Base-by-base conservation (phyloP, 2,329 filamentous ascomycete species). In the Arthrinium phaeospermum region DNA sequence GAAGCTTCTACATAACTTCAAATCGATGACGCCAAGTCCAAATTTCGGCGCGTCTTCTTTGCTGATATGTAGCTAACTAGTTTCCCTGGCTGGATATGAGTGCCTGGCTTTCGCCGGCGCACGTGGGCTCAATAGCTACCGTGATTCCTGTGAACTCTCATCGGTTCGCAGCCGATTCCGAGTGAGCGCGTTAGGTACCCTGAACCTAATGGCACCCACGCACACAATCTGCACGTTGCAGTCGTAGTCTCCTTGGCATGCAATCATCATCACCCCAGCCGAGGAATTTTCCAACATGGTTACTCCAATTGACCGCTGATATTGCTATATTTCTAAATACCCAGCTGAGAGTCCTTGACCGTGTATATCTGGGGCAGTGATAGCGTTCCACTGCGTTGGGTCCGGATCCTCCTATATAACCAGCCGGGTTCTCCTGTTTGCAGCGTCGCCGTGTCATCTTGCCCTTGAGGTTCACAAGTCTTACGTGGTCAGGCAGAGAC, bases 391-490 rank as follows among this genome's bases (percentile, higher is more conserved):
- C n/a, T 47, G 41, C 67, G 30, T 47, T 47, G 67, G 27, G 30
- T 68, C 67, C 67, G 44, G 41, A 7, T 6, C 22, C 45, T 68
- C 16, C 27, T 68, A 68, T 68, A 68, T 68, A 68, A 68, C n/a
- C 44, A 30, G 14, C 41, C 67, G 44, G 67, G 22, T 30, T 45
- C 67, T 47, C 44, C 45, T 47, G 14, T 19, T 30, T 30, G n/a
- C 67, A 47, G 13, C 14, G 44, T 41, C 4, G n/a, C 41, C 2
- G 67, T 68, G 67, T 14, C 24, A 46, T 68, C 45, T 68, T 68
- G 67, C 67, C 67, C 41, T 68, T 14, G 46, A 68, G 67, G 67
- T 47, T 68, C 67, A 34, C 67, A 30, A n/a, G 30, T 46, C 41
- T 7, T 24, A 12, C 41, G 45, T 41, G 45, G 41, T 30, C 14